Evolutionary conservation across 2,329 filamentous ascomycete genomes (phyloP), one percentile per base, ranked within the genome.

Genomic region (Botrytis fabae): DNA sequence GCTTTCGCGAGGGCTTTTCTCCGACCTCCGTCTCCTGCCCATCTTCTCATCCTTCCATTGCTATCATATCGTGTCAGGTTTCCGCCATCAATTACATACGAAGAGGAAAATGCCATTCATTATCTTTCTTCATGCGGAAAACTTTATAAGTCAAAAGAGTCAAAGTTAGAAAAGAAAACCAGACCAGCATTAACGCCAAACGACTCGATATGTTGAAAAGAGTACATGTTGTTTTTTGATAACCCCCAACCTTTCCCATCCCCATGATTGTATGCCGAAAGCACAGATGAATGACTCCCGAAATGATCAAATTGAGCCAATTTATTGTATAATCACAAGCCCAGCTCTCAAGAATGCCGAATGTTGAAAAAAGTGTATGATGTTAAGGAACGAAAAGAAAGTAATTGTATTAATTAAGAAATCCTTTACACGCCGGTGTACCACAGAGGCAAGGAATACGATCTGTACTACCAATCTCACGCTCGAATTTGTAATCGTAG

Each of bases 401-500:
- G 60, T 38, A 28, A 61, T 89, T 87, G 99, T 28, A 61, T 89
- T 87, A 99, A 84, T 99, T 99, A 84, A 99, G 93, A 86, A 98
- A 99, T 76, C 96, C 96, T 86, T 99, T 99, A 86, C 96, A 99
- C 65, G 94, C 94, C 44, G 95, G 90, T 61, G 95, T 98, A 74
- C 96, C 96, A 83, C 96, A 99, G 69, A 99, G 90, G 85, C 96
- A 99, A 69, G 96, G 96, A 79, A 99, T 98, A 76, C 96, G 93
- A 83, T 99, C 96, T 76, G 94, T 89, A 78, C 94, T 97, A 80
- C 94, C 94, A 80, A 97, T 93, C 84, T 99, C 96, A 79, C 96
- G 93, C 85, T 99, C 96, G 82, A 99, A 99, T 83, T 99, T 99
- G 88, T 99, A 99, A 85, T 99, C 96, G 85, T 99, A 99, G 2